Conservation (phyloP, 345 rosid genomes). For the thale cress (Arabidopsis thaliana) region DNA sequence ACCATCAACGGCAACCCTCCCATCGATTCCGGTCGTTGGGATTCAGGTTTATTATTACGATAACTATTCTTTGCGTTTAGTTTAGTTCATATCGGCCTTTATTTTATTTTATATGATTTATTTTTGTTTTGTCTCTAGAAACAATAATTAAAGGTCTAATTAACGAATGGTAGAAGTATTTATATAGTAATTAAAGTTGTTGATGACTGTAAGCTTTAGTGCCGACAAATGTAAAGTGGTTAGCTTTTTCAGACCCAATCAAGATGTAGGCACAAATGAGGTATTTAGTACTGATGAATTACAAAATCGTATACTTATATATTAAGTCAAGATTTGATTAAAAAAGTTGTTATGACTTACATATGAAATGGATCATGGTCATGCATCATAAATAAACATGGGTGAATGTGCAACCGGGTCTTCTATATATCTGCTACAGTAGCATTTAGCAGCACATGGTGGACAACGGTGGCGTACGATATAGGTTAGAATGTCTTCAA, state of each 20-base stretch:
- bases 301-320: not conserved
- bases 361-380: constrained; percentile 3
- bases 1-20: not conserved
- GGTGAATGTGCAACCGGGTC: constrained; percentile 36
- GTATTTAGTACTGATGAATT: not conserved
- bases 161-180: not conserved
- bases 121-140: constrained; percentile 20
- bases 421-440: not conserved
- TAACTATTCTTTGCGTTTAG: constrained; percentile 1
- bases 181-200: not conserved
- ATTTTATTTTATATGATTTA: not conserved
- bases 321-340: not conserved
- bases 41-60: not conserved
- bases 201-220: constrained; percentile 32
- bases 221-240: constrained; percentile 42
- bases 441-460: constrained; percentile 32
- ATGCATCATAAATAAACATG: constrained; percentile 7
- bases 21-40: not conserved
- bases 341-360: not conserved
- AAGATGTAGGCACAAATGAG: not conserved
- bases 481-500: constrained; percentile 44
- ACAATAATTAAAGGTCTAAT: constrained; percentile 14
- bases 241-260: constrained; percentile 27
- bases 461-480: constrained; percentile 31
- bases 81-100: not conserved